Base-by-base conservation (phyloP, 805 yeast genomes). In the Wickerhamiella sergipiensis region DNA sequence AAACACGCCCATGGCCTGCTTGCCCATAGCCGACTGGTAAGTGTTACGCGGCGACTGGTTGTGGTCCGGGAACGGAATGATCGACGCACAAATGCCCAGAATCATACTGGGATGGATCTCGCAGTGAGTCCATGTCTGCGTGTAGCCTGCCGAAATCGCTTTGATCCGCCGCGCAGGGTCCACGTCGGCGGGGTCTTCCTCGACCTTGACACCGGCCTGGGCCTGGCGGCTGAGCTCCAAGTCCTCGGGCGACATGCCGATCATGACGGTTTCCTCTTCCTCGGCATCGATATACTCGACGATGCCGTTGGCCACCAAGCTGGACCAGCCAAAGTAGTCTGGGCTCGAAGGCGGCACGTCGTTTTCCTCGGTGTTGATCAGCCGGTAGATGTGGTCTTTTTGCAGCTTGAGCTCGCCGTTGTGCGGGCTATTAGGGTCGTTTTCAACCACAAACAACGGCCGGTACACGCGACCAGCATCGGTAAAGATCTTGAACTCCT, bases 11-110 rank as follows among this genome's bases (percentile, higher is more conserved):
- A 92, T 92, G 52, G 98, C 98, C 72, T 92, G 98, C 70, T 92
- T 92, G 80, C 98, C 98, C 98, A 92, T 92, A 57, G 98, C 98
- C 66, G 96, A 89, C 73, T 92, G 98, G 70, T 92, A 92, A 3
- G 98, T 92, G 66, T 92, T 92, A 81, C 98, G 90, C 54, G 98
- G 98, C 54, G 97, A 89, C 74, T 92, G 98, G 69, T 92, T 92
- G 70, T 92, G 99, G 71, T 92, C 98, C 13, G 99, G 99, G 85
- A 92, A 92, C 18, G 99, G 99, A 76, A 92, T 92, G 66, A 92
- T 88, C 26, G 95, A 86, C 5, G 99, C 99, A 45, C 97, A 95
- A 57, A 92, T 96, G 69, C 98, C 98, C 55, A 92, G 75, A 68
- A 92, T 90, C 98, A 92, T 92, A 29, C 95, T 84, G 18, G 98